Conservation (phyloP, 1,284 basidiomycete genomes). For the Leccinum colubrinum region DNA sequence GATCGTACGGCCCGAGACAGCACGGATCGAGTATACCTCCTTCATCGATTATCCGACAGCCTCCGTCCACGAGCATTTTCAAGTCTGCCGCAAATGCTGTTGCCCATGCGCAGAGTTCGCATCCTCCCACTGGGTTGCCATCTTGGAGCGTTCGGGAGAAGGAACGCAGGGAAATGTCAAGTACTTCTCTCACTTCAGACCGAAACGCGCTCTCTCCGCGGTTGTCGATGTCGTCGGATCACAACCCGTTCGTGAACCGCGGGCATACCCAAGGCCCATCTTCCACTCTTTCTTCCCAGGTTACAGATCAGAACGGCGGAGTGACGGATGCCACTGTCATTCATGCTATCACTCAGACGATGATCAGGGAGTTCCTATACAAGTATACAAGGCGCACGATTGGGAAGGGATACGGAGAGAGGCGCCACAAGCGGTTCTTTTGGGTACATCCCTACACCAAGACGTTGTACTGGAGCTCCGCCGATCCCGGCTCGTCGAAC, state of each 20-base stretch:
- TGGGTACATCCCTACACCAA: slow-evolving; percentile 99
- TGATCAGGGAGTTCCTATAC: slow-evolving; percentile 99
- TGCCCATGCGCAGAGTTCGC: slow-evolving; percentile 45
- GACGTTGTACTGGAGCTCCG: slow-evolving; percentile 96
- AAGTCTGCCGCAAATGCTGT: slow-evolving; percentile 60
- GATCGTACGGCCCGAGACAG: slow-evolving; percentile 47
- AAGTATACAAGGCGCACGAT: slow-evolving; percentile 95
- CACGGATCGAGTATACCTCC: slow-evolving; percentile 73
- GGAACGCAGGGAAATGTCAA: slow-evolving; percentile 56
- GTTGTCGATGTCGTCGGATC: slow-evolving; percentile 80
- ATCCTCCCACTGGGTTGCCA: slow-evolving; percentile 38
- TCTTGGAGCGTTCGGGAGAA: slow-evolving; percentile 48
- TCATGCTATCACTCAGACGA: slow-evolving; percentile 98
- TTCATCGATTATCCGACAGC: slow-evolving; percentile 61
- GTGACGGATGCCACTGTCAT: slow-evolving; percentile 86
- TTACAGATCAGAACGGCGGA: slow-evolving; percentile 7
- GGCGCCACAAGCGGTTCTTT: slow-evolving; percentile 94
- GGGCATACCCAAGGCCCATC: slow-evolving; percentile 35
- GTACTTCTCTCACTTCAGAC: slow-evolving; percentile 63
- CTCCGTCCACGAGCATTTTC: slow-evolving; percentile 79
- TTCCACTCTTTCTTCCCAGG: slow-evolving; percentile 38
- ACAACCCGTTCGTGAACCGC: slow-evolving; percentile 44
- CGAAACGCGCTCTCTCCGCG: slow-evolving; percentile 65
- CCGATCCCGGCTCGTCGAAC: slow-evolving; percentile 87
- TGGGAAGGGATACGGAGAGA: slow-evolving; percentile 89